These are phyloP conservation scores for Stenogyne calaminthoides DNA, from an alignment of 305 asterid species.

Conservation along the genomic window DNA sequence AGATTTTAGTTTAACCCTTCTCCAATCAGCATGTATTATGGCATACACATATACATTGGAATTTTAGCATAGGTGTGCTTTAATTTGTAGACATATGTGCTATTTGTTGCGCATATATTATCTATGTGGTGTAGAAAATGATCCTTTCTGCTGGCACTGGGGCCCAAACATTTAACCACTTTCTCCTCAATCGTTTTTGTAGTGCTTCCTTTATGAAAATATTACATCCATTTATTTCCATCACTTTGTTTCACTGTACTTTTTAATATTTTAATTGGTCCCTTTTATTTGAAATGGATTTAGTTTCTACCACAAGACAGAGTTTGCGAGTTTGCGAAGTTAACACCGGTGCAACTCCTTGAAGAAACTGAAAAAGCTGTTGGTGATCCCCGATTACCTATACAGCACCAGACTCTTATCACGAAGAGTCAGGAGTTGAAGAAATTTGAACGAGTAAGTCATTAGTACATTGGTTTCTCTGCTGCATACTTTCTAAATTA, in stretches of 20 bases:
- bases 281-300: constrained; percentile 37
- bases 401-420: constrained; percentile 68
- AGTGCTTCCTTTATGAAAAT: constrained; percentile 2
- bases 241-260: constrained; percentile 5
- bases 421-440: constrained; percentile 79
- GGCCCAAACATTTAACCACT: background rate
- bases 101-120: background rate
- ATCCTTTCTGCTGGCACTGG: background rate
- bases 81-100: background rate
- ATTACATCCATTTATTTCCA: background rate
- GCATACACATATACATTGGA: background rate
- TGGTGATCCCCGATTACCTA: constrained; percentile 85
- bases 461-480: constrained; percentile 34
- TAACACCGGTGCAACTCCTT: constrained; percentile 93
- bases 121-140: background rate
- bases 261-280: constrained; percentile 20
- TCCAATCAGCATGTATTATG: constrained; percentile 8
- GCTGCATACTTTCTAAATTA: constrained; percentile 13
- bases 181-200: constrained; percentile 8
- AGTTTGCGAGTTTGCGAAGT: constrained; percentile 97
- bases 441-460: constrained; percentile 78
- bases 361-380: constrained; percentile 98
- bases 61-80: background rate
- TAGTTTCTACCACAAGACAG: constrained; percentile 99
- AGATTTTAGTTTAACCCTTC: background rate